phyloP scores from a whole-genome alignment of 306 rosid species.

The Vicia sativa region DNA sequence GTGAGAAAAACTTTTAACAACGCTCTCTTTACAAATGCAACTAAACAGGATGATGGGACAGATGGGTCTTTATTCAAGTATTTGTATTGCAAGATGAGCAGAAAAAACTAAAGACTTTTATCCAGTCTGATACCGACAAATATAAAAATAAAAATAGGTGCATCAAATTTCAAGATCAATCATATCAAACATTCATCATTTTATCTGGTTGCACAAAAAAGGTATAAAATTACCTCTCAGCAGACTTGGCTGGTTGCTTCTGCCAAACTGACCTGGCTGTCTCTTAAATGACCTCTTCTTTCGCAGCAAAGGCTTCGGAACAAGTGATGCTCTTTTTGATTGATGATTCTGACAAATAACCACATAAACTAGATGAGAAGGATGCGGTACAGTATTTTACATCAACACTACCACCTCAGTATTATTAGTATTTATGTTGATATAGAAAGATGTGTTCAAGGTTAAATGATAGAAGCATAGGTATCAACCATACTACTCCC shows the following conservation, averaged over 20 bases:
- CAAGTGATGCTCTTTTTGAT: slow-evolving; percentile 57
- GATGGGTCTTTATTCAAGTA: background rate
- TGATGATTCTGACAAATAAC: slow-evolving; percentile 57
- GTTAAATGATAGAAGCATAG: background rate
- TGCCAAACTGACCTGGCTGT: slow-evolving; percentile 65
- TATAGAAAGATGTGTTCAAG: slow-evolving; percentile 1
- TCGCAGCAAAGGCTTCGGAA: slow-evolving; percentile 66
- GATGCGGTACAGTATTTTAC: too few species aligned
- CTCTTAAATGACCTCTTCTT: slow-evolving; percentile 77
- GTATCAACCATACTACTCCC: background rate
- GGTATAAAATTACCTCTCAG: slow-evolving; percentile 60
- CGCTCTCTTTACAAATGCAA: background rate
- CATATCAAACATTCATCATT: background rate
- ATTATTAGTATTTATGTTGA: slow-evolving; percentile 22
- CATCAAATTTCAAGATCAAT: slow-evolving; percentile 28
- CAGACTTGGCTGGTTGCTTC: slow-evolving; percentile 59
- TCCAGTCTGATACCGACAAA: background rate
- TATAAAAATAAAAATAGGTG: background rate
- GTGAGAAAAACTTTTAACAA: slow-evolving; percentile 16
- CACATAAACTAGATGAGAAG: slow-evolving; percentile 9
- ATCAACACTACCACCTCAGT: background rate
- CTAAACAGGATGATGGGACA: slow-evolving; percentile 11
- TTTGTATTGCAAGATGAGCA: background rate
- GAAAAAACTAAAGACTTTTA: background rate
- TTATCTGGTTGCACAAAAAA: background rate